Base-by-base conservation (phyloP, 305 asterid genomes). In the Rubia balearica region DNA sequence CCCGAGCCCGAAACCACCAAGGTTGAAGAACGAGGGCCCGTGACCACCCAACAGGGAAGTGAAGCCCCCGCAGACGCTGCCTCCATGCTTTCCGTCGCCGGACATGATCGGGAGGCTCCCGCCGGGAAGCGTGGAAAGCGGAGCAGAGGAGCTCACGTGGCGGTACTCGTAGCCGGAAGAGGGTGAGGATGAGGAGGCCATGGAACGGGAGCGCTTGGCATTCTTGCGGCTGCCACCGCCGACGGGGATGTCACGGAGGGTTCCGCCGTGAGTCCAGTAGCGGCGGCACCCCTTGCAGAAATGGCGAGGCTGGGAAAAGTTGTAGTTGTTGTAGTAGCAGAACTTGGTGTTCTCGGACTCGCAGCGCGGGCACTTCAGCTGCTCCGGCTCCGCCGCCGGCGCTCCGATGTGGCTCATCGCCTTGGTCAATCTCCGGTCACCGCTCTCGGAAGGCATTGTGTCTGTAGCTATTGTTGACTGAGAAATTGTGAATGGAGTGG, bases 231-330 rank as follows among this genome's bases (percentile, higher is more conserved):
- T 82, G 36, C 98, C 96, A 13, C 98, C 98, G 8, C 98, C 98
- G 61, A 91, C 78, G 0, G 98, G 98, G 65, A 91, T 87, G 83
- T 91, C 98, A 1, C 98, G 93, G 72, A 91, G 92, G 36, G 98
- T 88, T 4, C 98, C 98, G 7, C 98, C 98, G 83, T 85, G 95
- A 7, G 98, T 91, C 98, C 98, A 91, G 89, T 91, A 91, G 71
- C 97, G 93, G 76, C 97, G 97, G 85, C 97, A 91, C 2, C 91
- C 74, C 85, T 89, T 89, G 86, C 97, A 91, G 81, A 91, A 91
- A 75, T 91, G 96, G 55, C 97, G 92, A 0, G 97, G 97, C 86
- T 90, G 97, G 4, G 97, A 88, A 84, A 83, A 90, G 82, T 90
- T 90, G 80, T 90, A 88, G 89, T 90, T 90, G 90, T 91, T 91